Evolutionary conservation across 495 filamentous ascomycete genomes (phyloP).

Genomic region (Penicillium canariense): DNA sequence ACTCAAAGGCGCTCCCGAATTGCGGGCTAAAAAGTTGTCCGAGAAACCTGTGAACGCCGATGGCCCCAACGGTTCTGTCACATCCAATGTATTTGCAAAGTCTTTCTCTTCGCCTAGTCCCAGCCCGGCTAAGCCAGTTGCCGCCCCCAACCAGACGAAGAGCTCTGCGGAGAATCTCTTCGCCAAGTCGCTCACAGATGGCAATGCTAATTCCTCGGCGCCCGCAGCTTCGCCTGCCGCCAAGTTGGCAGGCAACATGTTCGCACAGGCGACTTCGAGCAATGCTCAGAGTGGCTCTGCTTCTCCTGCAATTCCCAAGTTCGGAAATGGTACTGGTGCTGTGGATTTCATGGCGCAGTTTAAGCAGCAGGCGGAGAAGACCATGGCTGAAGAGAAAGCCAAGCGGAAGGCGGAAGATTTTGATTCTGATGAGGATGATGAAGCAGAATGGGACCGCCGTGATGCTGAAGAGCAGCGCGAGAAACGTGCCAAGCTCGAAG

Average conservation of each 20-base stretch:
- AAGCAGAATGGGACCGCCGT: slow-evolving; percentile 48
- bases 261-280: background rate
- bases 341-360: slow-evolving; percentile 41
- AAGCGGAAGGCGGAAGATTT: slow-evolving; percentile 57
- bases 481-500: slow-evolving; percentile 40
- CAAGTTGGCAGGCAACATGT: background rate
- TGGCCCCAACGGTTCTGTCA: slow-evolving; percentile 30
- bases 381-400: slow-evolving; percentile 39
- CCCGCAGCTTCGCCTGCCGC: background rate
- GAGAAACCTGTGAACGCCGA: background rate
- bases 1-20: slow-evolving; percentile 8
- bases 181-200: background rate
- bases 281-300: background rate
- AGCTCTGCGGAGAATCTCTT: slow-evolving; percentile 21
- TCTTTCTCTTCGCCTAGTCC: slow-evolving; percentile 39
- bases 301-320: slow-evolving; percentile 31
- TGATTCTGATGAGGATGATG: slow-evolving; percentile 54
- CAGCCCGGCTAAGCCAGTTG: slow-evolving; percentile 3
- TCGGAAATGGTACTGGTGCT: slow-evolving; percentile 20
- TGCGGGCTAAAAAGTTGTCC: background rate
- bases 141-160: slow-evolving; percentile 2
- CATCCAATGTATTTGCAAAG: slow-evolving; percentile 42
- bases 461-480: slow-evolving; percentile 46
- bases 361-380: slow-evolving; percentile 33
- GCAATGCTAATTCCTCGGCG: background rate